Evolutionary conservation across 768 basidiomycete genomes (phyloP), one percentile per base, ranked within the genome.

Genomic region (Psilocybe sp.): DNA sequence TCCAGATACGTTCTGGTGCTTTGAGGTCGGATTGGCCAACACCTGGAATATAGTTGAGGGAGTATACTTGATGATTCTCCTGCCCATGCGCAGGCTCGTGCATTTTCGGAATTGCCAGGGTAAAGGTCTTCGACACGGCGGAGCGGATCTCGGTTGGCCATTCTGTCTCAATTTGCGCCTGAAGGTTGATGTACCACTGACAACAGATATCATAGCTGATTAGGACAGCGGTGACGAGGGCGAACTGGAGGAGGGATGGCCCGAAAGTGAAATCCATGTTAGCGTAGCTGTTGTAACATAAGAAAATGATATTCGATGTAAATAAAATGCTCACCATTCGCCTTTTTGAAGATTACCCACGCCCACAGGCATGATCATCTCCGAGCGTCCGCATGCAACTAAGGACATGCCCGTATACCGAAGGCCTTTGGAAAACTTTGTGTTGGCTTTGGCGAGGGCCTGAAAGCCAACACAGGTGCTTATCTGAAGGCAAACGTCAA

Each of bases 1-100:
- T 37, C 74, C 74, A 76, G 0, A 56, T 50, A 0, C 60, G 52
- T 37, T 76, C 72, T 0, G 65, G 62, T 0, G 50, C 63, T 43
- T 76, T 69, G 0, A 68, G 60, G 47, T 70, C 69, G 1, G 61
- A 60, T 0, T 59, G 50, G 3, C 65, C 69, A 23, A 58, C 52
- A 3, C 64, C 59, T 0, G 38, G 42, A 5, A 57, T 33, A 23
- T 52, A 60, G 44, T 68, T 69, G 48, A 68, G 53, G 0, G 62
- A 69, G 46, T 36, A 69, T 1, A 23, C 31, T 4, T 56, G 46
- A n/a, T 65, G 66, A 32, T 57, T 52, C 7, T 44, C 45, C 2
- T 40, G 23, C 12, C 53, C 44, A 49, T 71, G 70, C 1, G 57
- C 62, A n/a, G 46, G 47, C 10, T 63, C 39, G 50, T 71, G 69